A percentile compares a stretch with the other conserved stretches of the same genome.
Evolutionary conservation across 1,284 basidiomycete genomes (phyloP).

Genomic region (Mycocalia duriaeana): DNA sequence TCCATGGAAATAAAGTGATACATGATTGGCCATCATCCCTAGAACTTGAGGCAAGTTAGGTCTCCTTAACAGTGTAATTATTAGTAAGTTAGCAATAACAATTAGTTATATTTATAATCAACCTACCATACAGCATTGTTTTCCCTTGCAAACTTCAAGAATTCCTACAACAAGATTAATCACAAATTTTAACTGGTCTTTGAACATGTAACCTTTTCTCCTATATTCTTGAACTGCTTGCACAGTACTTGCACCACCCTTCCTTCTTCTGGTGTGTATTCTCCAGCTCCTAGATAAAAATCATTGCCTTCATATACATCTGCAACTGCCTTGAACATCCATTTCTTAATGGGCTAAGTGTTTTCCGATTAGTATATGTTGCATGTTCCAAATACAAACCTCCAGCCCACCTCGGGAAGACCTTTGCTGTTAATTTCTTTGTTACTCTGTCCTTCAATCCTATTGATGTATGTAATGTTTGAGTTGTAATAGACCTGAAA

Average conservation of each 20-base stretch:
- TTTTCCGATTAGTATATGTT: background rate
- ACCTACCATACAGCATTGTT: background rate
- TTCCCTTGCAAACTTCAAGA: background rate
- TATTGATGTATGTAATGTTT: background rate
- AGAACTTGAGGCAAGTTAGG: background rate
- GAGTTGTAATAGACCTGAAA: background rate
- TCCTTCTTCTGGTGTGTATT: background rate
- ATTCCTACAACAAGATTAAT: background rate
- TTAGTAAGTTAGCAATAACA: background rate
- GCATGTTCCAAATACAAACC: too few relatives aligned
- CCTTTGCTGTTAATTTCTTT: background rate
- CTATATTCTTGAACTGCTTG: background rate
- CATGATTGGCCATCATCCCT: background rate
- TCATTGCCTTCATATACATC: background rate
- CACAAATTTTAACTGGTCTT: background rate
- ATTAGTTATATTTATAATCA: background rate
- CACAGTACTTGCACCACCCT: background rate
- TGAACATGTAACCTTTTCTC: background rate
- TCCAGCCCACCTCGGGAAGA: too few relatives aligned
- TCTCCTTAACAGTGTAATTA: background rate
- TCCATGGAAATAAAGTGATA: background rate
- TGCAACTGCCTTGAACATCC: background rate
- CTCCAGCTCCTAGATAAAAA: background rate
- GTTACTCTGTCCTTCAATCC: background rate
- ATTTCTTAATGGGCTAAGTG: background rate